A percentile compares a stretch with the other conserved stretches of the same genome.
phyloP scores from a whole-genome alignment of 2,329 filamentous ascomycete species.

The Paradendryphiella salina region DNA sequence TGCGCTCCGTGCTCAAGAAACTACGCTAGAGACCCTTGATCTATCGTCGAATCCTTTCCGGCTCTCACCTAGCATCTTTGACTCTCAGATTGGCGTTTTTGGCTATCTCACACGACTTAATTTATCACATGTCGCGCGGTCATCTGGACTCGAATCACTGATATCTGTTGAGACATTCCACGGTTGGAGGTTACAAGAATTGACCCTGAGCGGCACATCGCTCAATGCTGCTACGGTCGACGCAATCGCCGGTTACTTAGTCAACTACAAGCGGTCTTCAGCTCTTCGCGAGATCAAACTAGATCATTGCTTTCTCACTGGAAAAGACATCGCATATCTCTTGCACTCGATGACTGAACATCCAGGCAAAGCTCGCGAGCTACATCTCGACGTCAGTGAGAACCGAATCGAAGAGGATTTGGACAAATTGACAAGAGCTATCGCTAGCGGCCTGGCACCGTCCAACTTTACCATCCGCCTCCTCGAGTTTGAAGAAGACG shows the following conservation, averaged over 20 bases:
- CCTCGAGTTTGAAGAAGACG: constrained; percentile 69
- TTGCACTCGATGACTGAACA: constrained; percentile 64
- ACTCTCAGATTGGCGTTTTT: constrained; percentile 68
- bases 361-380: constrained; percentile 56
- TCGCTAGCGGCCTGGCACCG: constrained; percentile 59
- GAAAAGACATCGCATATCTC: constrained; percentile 66
- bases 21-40: constrained; percentile 68
- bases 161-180: constrained; percentile 67
- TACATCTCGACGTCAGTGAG: constrained; percentile 69
- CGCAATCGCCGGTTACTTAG: constrained; percentile 65
- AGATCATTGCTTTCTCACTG: constrained; percentile 68
- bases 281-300: constrained; percentile 64
- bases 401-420: constrained; percentile 61
- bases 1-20: constrained; percentile 65
- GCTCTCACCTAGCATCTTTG: constrained; percentile 65
- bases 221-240: constrained; percentile 67
- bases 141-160: constrained; percentile 65
- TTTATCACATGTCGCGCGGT: constrained; percentile 66
- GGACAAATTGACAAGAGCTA: constrained; percentile 56
- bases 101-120: constrained; percentile 67
- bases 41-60: constrained; percentile 69
- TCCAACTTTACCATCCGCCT: constrained; percentile 67
- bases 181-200: constrained; percentile 68
- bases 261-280: constrained; percentile 60
- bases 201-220: constrained; percentile 65